Evolutionary conservation across 1,139 yeast species (phyloP), one percentile per base, ranked within the genome.

Genomic region (Zygoascus sp.): DNA sequence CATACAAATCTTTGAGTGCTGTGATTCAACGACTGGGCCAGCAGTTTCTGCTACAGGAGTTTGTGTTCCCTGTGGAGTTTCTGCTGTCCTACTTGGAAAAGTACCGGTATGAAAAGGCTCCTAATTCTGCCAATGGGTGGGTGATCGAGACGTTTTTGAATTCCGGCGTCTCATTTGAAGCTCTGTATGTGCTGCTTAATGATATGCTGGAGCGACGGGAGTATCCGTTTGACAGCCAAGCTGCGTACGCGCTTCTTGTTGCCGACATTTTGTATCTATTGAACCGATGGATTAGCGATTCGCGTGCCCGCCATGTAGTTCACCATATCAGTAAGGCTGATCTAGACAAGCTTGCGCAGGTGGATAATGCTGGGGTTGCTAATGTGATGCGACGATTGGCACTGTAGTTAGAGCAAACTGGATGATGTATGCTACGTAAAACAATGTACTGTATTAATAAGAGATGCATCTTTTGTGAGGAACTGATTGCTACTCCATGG

Each of bases 31-130:
- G 68, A 39, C 65, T 78, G 38, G 83, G 83, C 13, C 70, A 70
- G 57, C 73, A 70, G 53, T 68, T 76, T 35, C 64, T 67, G 59
- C 81, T 60, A 48, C 77, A 73, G 43, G 96, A 89, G 58, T 75
- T 80, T 60, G 87, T 89, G 1, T 88, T 90, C 71, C 96, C 97
- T 8, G 73, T 86, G 13, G 81, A 80, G 53, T 83, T 80, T 52
- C 70, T 89, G 49, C 72, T 87, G 53, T 83, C 86, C 49, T 70
- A 83, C 41, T 55, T 69, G 16, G 73, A 70, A 51, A 58, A 58
- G 27, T 68, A 65, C 48, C 63, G 74, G 15, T 61, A 69, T 35
- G 73, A 47, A 23, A 54, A 68, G 34, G 67, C 74, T 56, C 63
- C 72, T 56, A 61, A 74, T 58, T 71, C 72, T 47, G 75, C 69